phyloP scores from a whole-genome alignment of 345 rosid species.

The Viola odorata region DNA sequence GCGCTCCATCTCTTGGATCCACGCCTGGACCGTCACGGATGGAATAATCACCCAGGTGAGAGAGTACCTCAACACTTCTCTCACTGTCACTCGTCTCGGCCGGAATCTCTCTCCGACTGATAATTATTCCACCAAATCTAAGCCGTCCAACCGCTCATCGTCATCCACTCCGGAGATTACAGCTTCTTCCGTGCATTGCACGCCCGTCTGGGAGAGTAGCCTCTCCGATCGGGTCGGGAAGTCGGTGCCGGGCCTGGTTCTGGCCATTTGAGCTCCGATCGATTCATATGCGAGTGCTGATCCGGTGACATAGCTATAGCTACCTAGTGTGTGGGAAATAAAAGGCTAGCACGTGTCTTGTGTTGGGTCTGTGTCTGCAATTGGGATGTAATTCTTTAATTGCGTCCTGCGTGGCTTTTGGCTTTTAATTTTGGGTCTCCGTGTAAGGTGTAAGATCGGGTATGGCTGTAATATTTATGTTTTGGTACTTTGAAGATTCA shows the following conservation, averaged over 20 bases:
- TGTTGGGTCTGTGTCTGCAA: neutral
- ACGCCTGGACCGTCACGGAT: slow-evolving; percentile 93
- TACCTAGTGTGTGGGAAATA: neutral
- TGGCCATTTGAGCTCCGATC: slow-evolving; percentile 40
- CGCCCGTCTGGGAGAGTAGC: slow-evolving; percentile 84
- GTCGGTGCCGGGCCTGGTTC: slow-evolving; percentile 89
- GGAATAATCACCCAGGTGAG: slow-evolving; percentile 90
- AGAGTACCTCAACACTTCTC: slow-evolving; percentile 93
- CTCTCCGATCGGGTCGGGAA: slow-evolving; percentile 62
- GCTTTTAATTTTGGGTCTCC: neutral
- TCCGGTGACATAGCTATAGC: slow-evolving; percentile 15
- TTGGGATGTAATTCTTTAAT: slow-evolving; percentile 25
- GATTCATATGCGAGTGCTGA: neutral
- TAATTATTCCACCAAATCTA: slow-evolving; percentile 7
- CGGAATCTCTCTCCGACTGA: slow-evolving; percentile 17
- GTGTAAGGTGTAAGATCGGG: too few species aligned
- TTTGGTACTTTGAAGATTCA: neutral
- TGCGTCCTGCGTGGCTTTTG: neutral
- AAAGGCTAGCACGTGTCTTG: slow-evolving; percentile 15
- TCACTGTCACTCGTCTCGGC: slow-evolving; percentile 75
- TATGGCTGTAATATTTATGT: neutral
- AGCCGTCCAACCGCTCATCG: slow-evolving; percentile 13
- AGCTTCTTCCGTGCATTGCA: slow-evolving; percentile 39
- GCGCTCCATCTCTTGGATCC: slow-evolving; percentile 73
- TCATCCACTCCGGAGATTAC: slow-evolving; percentile 35